Percentiles rank a stretch among this genome's conserved stretches.
Conservation (phyloP, 345 rosid species). For the Dipteronia dyeriana region DNA sequence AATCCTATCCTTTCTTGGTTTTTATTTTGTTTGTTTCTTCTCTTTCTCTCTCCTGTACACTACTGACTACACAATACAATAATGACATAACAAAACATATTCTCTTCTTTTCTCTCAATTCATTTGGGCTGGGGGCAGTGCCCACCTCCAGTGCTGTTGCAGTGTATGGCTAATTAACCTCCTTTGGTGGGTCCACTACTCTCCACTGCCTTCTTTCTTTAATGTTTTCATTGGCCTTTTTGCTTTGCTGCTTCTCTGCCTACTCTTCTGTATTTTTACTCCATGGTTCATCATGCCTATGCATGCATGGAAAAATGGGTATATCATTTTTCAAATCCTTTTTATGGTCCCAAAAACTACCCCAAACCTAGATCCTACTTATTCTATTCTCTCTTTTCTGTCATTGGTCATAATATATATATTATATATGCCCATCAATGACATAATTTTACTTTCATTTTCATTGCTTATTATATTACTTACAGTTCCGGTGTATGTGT, state of each 20-base stretch:
- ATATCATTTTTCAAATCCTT: not conserved
- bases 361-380: constrained; percentile 2
- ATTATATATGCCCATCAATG: not conserved
- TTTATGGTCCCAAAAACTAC: constrained; percentile 16
- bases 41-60: not conserved
- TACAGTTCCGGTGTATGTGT: not conserved
- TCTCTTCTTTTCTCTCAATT: not conserved
- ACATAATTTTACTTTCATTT: not conserved
- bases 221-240: not conserved
- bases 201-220: not conserved
- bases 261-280: not conserved
- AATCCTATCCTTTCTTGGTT: constrained; percentile 21
- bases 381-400: constrained; percentile 4
- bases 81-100: not conserved
- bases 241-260: not conserved
- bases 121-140: not conserved
- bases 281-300: not conserved
- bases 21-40: constrained; percentile 15
- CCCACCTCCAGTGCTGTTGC: not conserved
- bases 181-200: not conserved
- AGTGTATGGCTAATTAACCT: not conserved
- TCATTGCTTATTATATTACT: not conserved
- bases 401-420: not conserved
- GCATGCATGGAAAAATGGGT: constrained; percentile 23
- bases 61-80: not conserved